phyloP scores from a whole-genome alignment of 1,284 basidiomycete genomes.

The Apiotrichum akiyoshidainum region DNA sequence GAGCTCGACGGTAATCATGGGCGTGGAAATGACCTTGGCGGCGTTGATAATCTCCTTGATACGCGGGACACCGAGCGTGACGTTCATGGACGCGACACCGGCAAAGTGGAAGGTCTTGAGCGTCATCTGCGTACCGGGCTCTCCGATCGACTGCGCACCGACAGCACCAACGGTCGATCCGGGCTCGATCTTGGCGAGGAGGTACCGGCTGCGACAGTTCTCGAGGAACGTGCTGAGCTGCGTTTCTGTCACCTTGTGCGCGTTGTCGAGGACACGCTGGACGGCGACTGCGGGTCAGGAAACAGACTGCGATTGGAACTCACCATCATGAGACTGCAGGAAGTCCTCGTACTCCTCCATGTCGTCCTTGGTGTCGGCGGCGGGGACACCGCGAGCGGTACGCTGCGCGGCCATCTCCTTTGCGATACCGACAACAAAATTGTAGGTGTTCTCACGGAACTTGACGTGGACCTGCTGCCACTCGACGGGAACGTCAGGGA shows the following conservation, averaged over 20 bases:
- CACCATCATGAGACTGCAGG: conserved; percentile 36
- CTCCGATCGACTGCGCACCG: conserved; percentile 98
- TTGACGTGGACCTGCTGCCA: conserved; percentile 63
- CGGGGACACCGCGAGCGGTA: conserved; percentile 75
- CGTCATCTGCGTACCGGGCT: conserved; percentile 99
- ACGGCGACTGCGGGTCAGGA: conserved; percentile 45
- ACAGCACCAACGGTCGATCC: conserved; percentile 97
- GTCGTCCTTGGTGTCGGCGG: conserved; percentile 61
- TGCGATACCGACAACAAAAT: conserved; percentile 71
- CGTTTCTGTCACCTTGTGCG: conserved; percentile 78
- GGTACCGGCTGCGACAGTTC: conserved; percentile 85
- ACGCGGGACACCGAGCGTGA: conserved; percentile 97
- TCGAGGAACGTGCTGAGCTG: conserved; percentile 79
- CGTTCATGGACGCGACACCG: conserved; percentile 99
- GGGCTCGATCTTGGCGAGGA: conserved; percentile 91
- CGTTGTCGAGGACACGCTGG: conserved; percentile 77
- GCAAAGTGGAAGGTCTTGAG: conserved; percentile 99
- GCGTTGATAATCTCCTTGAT: conserved; percentile 96
- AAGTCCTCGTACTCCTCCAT: conserved; percentile 56
- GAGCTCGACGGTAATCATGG: conserved; percentile 95
- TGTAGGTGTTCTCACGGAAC: conserved; percentile 71
- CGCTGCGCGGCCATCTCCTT: conserved; percentile 68
- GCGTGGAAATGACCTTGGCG: conserved; percentile 92
- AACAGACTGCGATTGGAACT: conserved; percentile 5
- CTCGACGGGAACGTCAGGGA: conserved; percentile 33